Evolutionary conservation across 495 filamentous ascomycete genomes (phyloP).

Genomic region (Penicillium atrosanguineum): DNA sequence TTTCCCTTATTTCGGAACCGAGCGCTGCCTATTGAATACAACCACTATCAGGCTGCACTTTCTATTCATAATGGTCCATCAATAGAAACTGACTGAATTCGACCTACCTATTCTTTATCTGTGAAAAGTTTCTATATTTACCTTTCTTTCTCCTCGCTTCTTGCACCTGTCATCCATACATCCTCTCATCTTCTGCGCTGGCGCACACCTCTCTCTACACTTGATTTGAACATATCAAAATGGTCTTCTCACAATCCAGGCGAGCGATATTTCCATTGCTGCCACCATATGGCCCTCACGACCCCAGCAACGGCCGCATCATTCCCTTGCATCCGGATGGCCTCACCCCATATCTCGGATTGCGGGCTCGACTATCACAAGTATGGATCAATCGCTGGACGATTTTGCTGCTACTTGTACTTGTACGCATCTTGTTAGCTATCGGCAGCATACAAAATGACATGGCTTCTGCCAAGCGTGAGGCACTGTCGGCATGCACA

Average conservation of each 20-base stretch:
- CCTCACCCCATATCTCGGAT: conserved; percentile 90
- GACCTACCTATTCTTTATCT: conserved; percentile 4
- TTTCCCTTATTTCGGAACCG: neutral
- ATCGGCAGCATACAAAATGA: conserved; percentile 66
- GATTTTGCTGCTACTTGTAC: conserved; percentile 77
- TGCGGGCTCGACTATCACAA: conserved; percentile 87
- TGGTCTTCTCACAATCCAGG: conserved; percentile 33
- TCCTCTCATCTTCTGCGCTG: conserved; percentile 2
- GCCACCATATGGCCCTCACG: conserved; percentile 44
- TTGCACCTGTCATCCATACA: neutral
- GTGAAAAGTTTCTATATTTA: neutral
- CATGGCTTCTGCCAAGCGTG: conserved; percentile 67
- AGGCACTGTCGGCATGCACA: conserved; percentile 85
- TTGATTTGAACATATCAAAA: conserved; percentile 8
- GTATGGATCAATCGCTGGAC: conserved; percentile 98
- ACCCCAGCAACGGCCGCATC: conserved; percentile 32
- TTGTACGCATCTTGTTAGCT: conserved; percentile 76
- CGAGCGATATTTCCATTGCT: conserved; percentile 42
- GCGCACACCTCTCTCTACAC: neutral
- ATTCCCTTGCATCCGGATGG: conserved; percentile 62
- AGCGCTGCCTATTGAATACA: conserved; percentile 6
- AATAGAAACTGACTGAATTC: conserved; percentile 10
- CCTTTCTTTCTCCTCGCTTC: neutral
- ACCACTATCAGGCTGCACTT: neutral
- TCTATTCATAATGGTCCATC: conserved; percentile 10